Evolutionary conservation across 768 basidiomycete genomes (phyloP).

Genomic region (Amanita rimosa): DNA sequence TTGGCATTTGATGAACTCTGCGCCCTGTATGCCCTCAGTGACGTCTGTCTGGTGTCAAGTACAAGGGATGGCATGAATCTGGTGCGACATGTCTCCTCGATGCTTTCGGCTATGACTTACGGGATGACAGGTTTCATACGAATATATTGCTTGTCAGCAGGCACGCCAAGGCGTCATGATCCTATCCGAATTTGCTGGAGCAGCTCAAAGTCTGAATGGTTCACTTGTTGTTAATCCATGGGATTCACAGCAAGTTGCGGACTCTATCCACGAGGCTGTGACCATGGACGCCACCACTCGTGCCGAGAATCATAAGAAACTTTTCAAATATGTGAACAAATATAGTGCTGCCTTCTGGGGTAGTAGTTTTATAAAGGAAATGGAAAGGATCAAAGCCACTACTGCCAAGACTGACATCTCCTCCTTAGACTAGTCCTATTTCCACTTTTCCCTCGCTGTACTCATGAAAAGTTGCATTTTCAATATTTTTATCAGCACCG

Average conservation of each 20-base stretch:
- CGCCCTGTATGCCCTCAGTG: constrained; percentile 94
- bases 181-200: constrained; percentile 96
- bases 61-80: constrained; percentile 99
- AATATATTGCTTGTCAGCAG: constrained; percentile 94
- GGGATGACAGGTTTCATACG: constrained; percentile 78
- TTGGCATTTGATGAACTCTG: constrained; percentile 90
- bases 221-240: constrained; percentile 97
- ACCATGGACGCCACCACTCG: constrained; percentile 75
- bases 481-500: constrained; percentile 1
- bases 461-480: background rate
- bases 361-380: constrained; percentile 79
- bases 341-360: constrained; percentile 93
- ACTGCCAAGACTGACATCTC: constrained; percentile 18
- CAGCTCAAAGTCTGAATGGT: constrained; percentile 92
- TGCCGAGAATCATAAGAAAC: constrained; percentile 89
- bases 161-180: constrained; percentile 94
- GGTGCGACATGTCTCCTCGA: constrained; percentile 33
- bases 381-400: constrained; percentile 46
- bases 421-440: background rate
- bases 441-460: background rate
- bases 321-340: constrained; percentile 95
- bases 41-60: constrained; percentile 90
- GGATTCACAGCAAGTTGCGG: constrained; percentile 97
- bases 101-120: constrained; percentile 17
- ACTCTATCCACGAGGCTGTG: constrained; percentile 94